Evolutionary conservation across 2,329 filamentous ascomycete species (phyloP).

Genomic region (Sporothrix schenckii): DNA sequence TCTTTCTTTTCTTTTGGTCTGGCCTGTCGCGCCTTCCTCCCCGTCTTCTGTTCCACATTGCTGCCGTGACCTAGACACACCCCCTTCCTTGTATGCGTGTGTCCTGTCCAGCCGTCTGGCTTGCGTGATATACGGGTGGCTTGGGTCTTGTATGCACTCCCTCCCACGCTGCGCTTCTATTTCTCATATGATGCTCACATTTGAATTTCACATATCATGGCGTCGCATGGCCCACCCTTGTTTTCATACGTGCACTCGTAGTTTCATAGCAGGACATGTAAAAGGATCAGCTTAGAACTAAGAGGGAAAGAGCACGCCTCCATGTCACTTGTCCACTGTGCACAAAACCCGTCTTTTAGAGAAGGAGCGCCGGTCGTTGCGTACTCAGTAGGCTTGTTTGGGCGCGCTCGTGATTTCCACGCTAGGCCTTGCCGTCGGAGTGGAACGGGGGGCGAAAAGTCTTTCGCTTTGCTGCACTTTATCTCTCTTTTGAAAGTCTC

Average conservation of each 20-base stretch:
- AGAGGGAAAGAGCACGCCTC: conserved; percentile 9
- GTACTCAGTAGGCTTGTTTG: conserved; percentile 15
- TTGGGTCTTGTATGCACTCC: conserved; percentile 11
- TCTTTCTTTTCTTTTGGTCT: conserved; percentile 8
- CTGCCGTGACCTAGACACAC: not conserved
- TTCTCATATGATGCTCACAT: conserved; percentile 20
- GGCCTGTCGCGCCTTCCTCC: conserved; percentile 15
- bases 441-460: conserved; percentile 33
- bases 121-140: not conserved
- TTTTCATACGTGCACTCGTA: not conserved
- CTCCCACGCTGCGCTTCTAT: conserved; percentile 5
- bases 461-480: conserved; percentile 2
- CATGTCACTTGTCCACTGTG: not conserved
- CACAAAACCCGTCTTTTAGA: conserved; percentile 15
- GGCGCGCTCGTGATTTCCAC: conserved; percentile 24
- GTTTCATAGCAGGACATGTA: not conserved
- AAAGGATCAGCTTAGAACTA: too few relatives aligned
- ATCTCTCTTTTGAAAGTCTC: not conserved
- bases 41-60: not conserved
- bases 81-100: not conserved
- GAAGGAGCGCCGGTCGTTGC: conserved; percentile 14
- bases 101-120: conserved; percentile 7
- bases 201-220: conserved; percentile 12
- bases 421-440: conserved; percentile 34
- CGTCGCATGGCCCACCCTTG: conserved; percentile 6